Percentiles rank a stretch among this genome's conserved stretches.
Evolutionary conservation across 148 eudicot genomes (phyloP).

Genomic region (Nyssa sinensis): DNA sequence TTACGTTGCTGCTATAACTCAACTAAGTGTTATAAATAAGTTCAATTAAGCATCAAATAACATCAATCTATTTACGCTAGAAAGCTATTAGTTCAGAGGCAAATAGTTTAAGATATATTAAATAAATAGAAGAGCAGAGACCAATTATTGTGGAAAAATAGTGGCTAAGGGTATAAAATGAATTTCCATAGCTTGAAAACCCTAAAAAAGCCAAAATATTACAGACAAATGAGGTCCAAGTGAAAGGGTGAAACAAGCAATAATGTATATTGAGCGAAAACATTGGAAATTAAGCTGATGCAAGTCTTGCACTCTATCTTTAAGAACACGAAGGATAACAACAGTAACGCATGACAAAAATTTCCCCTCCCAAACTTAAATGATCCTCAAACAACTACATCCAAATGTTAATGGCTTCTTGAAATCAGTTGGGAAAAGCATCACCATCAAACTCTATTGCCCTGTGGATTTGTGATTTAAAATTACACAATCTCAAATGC

Average conservation of each 20-base stretch:
- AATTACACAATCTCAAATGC: background rate
- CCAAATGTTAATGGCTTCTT: too few relatives aligned
- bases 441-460: too few relatives aligned
- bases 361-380: background rate
- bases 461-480: too few relatives aligned
- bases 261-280: background rate
- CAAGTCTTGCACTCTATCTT: background rate
- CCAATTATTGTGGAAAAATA: background rate
- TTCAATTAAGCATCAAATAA: background rate
- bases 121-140: background rate
- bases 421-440: too few relatives aligned
- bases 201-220: background rate
- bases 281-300: background rate
- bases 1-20: background rate
- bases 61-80: background rate
- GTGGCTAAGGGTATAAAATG: background rate
- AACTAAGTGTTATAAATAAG: background rate
- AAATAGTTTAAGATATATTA: background rate
- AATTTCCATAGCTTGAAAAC: background rate
- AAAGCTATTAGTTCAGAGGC: background rate
- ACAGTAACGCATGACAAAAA: background rate
- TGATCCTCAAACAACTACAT: too few relatives aligned
- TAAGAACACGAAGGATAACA: background rate
- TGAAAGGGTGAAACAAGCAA: background rate
- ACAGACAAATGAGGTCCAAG: background rate